These are phyloP conservation scores for Escallonia rubra DNA, from an alignment of 129 eudicot genomes.

Conservation along the genomic window DNA sequence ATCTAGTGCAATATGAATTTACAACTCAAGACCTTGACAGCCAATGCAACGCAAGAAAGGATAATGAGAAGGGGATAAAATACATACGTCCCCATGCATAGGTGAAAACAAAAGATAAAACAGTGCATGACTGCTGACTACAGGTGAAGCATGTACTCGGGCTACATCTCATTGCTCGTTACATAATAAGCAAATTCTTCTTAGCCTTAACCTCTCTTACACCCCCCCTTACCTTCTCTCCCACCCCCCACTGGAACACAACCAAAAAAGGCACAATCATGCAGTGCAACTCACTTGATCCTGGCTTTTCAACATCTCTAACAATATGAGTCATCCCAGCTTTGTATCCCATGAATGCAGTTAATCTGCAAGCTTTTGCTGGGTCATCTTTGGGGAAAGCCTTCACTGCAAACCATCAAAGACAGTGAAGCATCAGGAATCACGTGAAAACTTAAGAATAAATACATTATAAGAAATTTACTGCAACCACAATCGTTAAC, in stretches of 20 bases:
- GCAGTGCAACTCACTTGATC: constrained; percentile 45
- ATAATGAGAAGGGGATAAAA: too few species aligned
- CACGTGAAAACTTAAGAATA: not conserved
- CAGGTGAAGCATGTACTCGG: too few species aligned
- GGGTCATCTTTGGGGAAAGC: constrained; percentile 66
- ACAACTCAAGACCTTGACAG: too few species aligned
- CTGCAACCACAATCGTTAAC: too few species aligned
- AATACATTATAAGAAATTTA: not conserved
- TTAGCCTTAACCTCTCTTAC: not conserved
- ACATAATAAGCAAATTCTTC: not conserved
- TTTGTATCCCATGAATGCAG: constrained; percentile 66
- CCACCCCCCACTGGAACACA: not conserved
- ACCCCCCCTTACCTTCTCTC: not conserved
- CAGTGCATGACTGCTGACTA: too few species aligned
- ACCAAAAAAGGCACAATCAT: not conserved
- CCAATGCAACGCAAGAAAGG: too few species aligned
- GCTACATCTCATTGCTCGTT: too few species aligned
- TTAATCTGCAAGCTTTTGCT: constrained; percentile 48
- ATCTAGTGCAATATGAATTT: too few species aligned
- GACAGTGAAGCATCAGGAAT: not conserved
- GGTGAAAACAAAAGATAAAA: too few species aligned
- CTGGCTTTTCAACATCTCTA: constrained; percentile 65
- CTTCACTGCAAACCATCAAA: constrained; percentile 42
- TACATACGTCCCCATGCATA: too few species aligned
- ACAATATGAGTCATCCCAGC: constrained; percentile 77